Evolutionary conservation across 371 early-diverging fungal species (phyloP), one percentile per base, ranked within the genome.

Genomic region (Saksenaea vasiformis): DNA sequence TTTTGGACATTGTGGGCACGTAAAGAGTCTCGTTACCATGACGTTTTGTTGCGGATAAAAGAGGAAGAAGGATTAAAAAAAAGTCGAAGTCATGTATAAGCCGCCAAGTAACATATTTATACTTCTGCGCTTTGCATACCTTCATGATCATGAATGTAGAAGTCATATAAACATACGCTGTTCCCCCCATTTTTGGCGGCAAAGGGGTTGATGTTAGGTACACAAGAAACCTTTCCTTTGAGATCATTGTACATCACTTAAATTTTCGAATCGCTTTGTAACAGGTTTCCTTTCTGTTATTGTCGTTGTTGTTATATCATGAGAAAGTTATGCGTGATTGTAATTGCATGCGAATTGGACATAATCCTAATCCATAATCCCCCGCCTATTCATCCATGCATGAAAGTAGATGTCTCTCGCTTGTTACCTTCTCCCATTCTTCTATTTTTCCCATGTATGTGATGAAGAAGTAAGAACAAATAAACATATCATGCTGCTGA

Each of bases 1-100:
- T 64, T 68, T 68, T 34, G 69, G 58, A 36, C 69, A 68, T 57
- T 68, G 69, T 41, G 64, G 27, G 13, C 67, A 66, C 14, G 61
- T 24, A 22, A 57, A 38, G 24, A 51, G 35, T 38, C 47, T 37
- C 17, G 58, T 14, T 26, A 39, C 24, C 58, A 58, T 58, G 3
- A 13, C 17, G 7, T 15, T 11, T 13, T 17, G 15, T 15, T 15
- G 37, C 2, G 17, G 31, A 39, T 36, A n/a, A 22, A 38, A 37
- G 17, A n/a, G n/a, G 28, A 36, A 58, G 34, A 38, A 37, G 22
- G 38, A 37, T 35, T 44, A 44, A 47, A 47, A 22, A 22, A 22
- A 41, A 22, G 51, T 22, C 24, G 22, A 22, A 22, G 22, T 47
- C 51, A 31, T 31, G 31, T 31, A 31, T 15, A 38, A 13, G 19